Evolutionary conservation across 2,329 filamentous ascomycete genomes (phyloP), one percentile per base, ranked within the genome.

Genomic region (Neoscytalidium dimidiatum): DNA sequence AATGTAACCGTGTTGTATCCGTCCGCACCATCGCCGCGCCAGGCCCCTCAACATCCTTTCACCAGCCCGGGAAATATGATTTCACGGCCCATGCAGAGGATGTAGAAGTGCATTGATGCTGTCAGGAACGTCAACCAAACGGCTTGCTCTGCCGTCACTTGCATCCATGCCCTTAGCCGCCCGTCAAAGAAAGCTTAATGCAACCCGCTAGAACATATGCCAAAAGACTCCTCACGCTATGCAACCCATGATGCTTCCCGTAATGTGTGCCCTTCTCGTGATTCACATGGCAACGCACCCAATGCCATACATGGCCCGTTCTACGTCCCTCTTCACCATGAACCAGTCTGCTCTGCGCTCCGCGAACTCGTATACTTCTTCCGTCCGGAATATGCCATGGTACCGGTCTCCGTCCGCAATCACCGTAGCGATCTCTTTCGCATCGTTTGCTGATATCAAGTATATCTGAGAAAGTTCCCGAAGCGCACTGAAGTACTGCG

Each of bases 331-430:
- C 80, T 90, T 91, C 11, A 99, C 92, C 71, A 90, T 85, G 75
- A 95, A 97, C 95, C 95, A 99, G 80, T 99, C 95, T 57, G 94
- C 94, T 70, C 95, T 84, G 69, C 95, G 83, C 79, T 97, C 93
- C 1, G 94, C 95, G 81, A 96, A 99, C 81, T 98, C 94, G 73
- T 97, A 97, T 3, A 98, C 95, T 81, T 99, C 95, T 77, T 99
- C 95, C 0, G 94, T 92, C 21, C 94, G 86, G 73, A 98, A 97
- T 56, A 99, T 91, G 13, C 95, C 95, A 28, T 91, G 86, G 75
- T 98, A 99, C 2, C 94, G 86, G 73, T 94, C 91, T 0, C 87
- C 88, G 74, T 99, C 95, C 0, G 95, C 94, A 74, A 99, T 97
- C 64, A 99, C 92, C 2, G 90, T 91, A 5, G 95, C 95, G 83